Conservation (phyloP, 2,329 filamentous ascomycete genomes). For the Monilinia fructigena region DNA sequence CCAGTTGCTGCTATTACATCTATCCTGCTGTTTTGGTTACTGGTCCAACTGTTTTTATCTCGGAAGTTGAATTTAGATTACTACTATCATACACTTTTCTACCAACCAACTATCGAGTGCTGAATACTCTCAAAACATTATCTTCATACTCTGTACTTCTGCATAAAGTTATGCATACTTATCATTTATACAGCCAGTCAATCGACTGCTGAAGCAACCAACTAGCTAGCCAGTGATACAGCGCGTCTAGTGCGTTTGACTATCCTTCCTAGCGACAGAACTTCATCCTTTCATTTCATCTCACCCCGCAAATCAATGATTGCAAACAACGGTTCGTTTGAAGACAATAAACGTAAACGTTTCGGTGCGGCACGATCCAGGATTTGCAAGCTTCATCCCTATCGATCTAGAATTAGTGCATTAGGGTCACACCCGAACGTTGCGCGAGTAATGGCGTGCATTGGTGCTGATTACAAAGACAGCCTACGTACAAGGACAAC, state of each 20-base stretch:
- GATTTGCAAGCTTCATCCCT: neutral
- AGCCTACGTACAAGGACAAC: neutral
- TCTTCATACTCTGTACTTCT: neutral
- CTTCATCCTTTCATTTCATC: neutral
- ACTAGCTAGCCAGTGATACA: neutral
- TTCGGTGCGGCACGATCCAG: constrained; percentile 6
- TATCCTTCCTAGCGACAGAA: too few relatives aligned
- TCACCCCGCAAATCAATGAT: neutral
- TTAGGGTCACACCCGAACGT: neutral
- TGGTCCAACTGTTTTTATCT: too few relatives aligned
- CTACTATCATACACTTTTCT: too few relatives aligned
- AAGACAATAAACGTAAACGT: neutral
- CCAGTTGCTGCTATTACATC: too few relatives aligned
- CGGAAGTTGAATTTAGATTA: too few relatives aligned
- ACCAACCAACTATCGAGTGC: too few relatives aligned
- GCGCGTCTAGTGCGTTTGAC: constrained; percentile 18
- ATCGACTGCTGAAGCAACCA: neutral
- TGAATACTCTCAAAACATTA: too few relatives aligned
- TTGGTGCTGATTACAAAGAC: neutral
- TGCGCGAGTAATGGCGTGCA: constrained; percentile 2
- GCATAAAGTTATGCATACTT: neutral
- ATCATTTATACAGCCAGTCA: neutral
- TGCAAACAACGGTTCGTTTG: constrained; percentile 7
- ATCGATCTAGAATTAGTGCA: neutral
- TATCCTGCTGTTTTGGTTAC: too few relatives aligned